Conservation (phyloP, 2,329 filamentous ascomycete genomes). For the Monosporascus sp. region DNA sequence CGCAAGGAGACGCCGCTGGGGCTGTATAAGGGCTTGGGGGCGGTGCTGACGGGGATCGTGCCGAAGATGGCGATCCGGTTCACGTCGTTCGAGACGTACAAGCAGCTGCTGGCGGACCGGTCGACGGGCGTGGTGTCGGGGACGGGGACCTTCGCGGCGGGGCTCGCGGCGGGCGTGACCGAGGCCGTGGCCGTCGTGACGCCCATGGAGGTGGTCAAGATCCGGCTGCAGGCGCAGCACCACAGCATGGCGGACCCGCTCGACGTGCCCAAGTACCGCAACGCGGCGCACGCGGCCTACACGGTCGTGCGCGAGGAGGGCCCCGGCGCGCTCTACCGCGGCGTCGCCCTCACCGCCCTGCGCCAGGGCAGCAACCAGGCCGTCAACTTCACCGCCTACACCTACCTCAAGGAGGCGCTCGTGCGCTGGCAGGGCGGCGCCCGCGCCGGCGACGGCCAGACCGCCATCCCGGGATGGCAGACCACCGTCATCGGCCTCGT, state of each 20-base stretch:
- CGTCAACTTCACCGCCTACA: conserved; percentile 97
- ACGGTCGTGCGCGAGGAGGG: conserved; percentile 93
- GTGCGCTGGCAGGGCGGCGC: conserved; percentile 51
- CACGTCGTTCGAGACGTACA: conserved; percentile 94
- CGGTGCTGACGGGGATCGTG: conserved; percentile 91
- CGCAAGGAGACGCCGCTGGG: conserved; percentile 85
- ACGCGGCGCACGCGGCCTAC: conserved; percentile 76
- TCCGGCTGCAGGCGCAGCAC: conserved; percentile 94
- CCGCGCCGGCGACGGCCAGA: not conserved
- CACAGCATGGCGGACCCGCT: conserved; percentile 97
- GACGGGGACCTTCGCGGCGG: conserved; percentile 64
- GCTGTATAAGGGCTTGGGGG: conserved; percentile 96
- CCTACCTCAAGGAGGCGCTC: conserved; percentile 79
- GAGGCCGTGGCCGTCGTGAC: conserved; percentile 96
- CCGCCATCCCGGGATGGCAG: conserved; percentile 76
- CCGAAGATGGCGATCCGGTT: conserved; percentile 99
- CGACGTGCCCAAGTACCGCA: conserved; percentile 94
- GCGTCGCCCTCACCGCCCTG: conserved; percentile 87
- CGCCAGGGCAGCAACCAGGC: conserved; percentile 96
- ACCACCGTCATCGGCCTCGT: conserved; percentile 88
- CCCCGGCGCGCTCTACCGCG: conserved; percentile 79
- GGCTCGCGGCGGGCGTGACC: conserved; percentile 86
- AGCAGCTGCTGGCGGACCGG: conserved; percentile 69
- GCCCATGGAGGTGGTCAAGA: conserved; percentile 99
- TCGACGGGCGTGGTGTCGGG: conserved; percentile 64